Conservation (phyloP, 2,329 filamentous ascomycete species). For the Fusarium keratoplasticum region DNA sequence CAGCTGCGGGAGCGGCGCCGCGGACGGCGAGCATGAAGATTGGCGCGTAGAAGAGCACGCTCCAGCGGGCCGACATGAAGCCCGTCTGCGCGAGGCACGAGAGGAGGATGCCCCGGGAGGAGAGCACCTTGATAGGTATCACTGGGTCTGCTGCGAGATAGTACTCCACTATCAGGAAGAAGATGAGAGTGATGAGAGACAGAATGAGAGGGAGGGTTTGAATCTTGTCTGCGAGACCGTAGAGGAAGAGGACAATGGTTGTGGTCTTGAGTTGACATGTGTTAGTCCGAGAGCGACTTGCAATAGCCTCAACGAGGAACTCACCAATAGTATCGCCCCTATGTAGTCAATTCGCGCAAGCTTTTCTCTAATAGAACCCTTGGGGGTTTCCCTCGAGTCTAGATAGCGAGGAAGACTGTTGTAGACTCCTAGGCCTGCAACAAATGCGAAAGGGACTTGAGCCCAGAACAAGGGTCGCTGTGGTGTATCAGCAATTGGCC, state of each 20-base stretch:
- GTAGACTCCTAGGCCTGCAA: conserved; percentile 72
- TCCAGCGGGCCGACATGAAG: conserved; percentile 86
- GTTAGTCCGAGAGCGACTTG: conserved; percentile 5
- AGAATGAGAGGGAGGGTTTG: conserved; percentile 69
- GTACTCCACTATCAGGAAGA: conserved; percentile 73
- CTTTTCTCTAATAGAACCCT: conserved; percentile 59
- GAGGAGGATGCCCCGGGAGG: conserved; percentile 76
- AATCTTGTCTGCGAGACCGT: conserved; percentile 74
- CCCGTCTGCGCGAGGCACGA: conserved; percentile 80
- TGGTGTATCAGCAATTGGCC: conserved; percentile 9
- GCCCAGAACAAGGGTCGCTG: conserved; percentile 79
- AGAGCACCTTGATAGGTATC: conserved; percentile 77
- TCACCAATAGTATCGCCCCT: conserved; percentile 74
- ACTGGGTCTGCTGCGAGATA: conserved; percentile 75
- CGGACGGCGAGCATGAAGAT: conserved; percentile 83
- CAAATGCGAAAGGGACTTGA: conserved; percentile 73
- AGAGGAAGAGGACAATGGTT: conserved; percentile 78
- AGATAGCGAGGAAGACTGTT: conserved; percentile 68
- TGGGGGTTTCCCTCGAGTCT: conserved; percentile 15
- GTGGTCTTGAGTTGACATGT: conserved; percentile 57
- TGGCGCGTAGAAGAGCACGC: conserved; percentile 82
- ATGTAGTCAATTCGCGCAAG: conserved; percentile 79
- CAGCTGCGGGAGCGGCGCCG: conserved; percentile 74
- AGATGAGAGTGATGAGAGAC: conserved; percentile 62
- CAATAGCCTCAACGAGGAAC: conserved; percentile 28